Conservation (phyloP, 2,329 filamentous ascomycete genomes). For the Allantophomopsis lycopodina region DNA sequence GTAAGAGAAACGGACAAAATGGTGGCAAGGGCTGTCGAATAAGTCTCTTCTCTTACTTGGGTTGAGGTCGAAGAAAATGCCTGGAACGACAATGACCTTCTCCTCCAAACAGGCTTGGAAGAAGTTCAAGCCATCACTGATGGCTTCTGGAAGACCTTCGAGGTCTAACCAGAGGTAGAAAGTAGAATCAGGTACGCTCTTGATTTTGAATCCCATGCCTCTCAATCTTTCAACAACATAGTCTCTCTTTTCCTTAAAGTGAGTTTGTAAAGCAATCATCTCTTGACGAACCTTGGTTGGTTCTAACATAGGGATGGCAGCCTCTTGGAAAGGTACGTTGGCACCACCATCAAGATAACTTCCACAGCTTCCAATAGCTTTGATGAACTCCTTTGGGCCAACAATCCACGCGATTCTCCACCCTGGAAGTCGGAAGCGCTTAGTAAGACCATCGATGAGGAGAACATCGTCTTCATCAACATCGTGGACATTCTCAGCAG, state of each 20-base stretch:
- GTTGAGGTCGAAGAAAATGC: conserved; percentile 97
- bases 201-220: conserved; percentile 78
- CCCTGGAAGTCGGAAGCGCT: conserved; percentile 89
- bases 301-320: conserved; percentile 85
- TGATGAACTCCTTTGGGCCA: conserved; percentile 91
- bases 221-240: conserved; percentile 70
- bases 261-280: conserved; percentile 78
- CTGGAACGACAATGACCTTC: conserved; percentile 92
- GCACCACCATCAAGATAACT: conserved; percentile 91
- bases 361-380: conserved; percentile 82
- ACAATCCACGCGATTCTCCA: conserved; percentile 97
- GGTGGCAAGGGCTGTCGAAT: conserved; percentile 89
- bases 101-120: conserved; percentile 88
- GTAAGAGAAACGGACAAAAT: conserved; percentile 77
- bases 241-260: conserved; percentile 89
- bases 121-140: conserved; percentile 90
- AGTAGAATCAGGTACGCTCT: conserved; percentile 75
- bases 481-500: conserved; percentile 80
- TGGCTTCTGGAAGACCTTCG: conserved; percentile 59
- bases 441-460: conserved; percentile 90
- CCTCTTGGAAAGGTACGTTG: conserved; percentile 92
- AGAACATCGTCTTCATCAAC: conserved; percentile 80
- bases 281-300: conserved; percentile 66
- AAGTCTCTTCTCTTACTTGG: conserved; percentile 78
- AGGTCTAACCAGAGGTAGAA: conserved; percentile 82